Conservation (phyloP, 2,329 filamentous ascomycete genomes). For the Penicillium sp. region DNA sequence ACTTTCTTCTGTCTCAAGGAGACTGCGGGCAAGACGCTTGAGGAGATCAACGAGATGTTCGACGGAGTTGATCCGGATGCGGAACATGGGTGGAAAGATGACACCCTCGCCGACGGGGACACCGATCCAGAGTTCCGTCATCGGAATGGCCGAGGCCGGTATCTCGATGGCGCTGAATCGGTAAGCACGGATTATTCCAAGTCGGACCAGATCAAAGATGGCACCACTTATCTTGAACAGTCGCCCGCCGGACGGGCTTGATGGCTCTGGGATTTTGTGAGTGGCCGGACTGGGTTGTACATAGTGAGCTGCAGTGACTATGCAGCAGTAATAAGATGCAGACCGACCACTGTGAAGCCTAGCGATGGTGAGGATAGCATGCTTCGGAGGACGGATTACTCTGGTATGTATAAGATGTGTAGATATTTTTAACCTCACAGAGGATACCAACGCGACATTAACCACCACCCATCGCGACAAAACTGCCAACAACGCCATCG, state of each 20-base stretch:
- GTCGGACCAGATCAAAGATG: slow-evolving; percentile 7
- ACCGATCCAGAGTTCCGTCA: background rate
- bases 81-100: slow-evolving; percentile 15
- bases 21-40: slow-evolving; percentile 54
- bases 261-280: too few species aligned
- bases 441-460: too few species aligned
- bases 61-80: slow-evolving; percentile 31
- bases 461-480: too few species aligned
- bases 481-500: too few species aligned
- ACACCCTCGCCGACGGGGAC: background rate
- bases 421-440: too few species aligned
- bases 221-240: slow-evolving; percentile 13
- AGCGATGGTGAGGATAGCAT: too few species aligned
- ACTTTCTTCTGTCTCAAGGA: slow-evolving; percentile 55
- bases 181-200: slow-evolving; percentile 3
- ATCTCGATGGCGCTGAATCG: slow-evolving; percentile 3
- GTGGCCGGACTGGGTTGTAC: too few species aligned
- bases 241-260: slow-evolving; percentile 13
- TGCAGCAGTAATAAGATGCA: too few species aligned
- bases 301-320: too few species aligned
- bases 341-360: too few species aligned
- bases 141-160: background rate
- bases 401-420: too few species aligned
- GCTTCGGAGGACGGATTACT: too few species aligned
- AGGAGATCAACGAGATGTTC: slow-evolving; percentile 58